These are phyloP conservation scores for Amborella trichopoda DNA, from an alignment of 164 flowering plant genomes.

Conservation along the genomic window DNA sequence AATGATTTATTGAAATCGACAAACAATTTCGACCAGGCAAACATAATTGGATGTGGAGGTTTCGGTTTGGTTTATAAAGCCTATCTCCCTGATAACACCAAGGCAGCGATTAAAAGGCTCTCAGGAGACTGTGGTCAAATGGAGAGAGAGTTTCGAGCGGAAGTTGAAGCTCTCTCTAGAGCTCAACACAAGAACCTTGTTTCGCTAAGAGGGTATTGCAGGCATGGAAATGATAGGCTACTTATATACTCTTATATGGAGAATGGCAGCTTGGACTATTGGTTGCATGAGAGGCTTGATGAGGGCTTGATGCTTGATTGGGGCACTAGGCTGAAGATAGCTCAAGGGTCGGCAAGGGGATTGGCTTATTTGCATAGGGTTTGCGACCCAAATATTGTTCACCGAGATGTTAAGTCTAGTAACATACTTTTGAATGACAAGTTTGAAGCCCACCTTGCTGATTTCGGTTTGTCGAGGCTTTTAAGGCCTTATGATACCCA, in stretches of 20 bases:
- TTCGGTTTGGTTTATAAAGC: constrained; percentile 76
- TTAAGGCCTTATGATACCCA: constrained; percentile 60
- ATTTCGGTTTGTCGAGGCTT: constrained; percentile 82
- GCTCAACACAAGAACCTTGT: constrained; percentile 78
- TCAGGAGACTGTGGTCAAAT: constrained; percentile 71
- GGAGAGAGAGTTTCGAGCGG: constrained; percentile 74
- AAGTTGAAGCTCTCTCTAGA: constrained; percentile 63
- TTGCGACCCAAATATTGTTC: constrained; percentile 68
- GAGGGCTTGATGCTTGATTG: constrained; percentile 47
- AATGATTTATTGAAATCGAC: constrained; percentile 53
- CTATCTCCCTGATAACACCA: constrained; percentile 47
- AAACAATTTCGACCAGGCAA: constrained; percentile 61
- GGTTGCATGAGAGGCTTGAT: constrained; percentile 70
- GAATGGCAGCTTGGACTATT: constrained; percentile 82
- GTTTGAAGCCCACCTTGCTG: constrained; percentile 75
- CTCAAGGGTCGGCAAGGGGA: constrained; percentile 61
- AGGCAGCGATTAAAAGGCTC: constrained; percentile 63
- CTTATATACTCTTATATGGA: constrained; percentile 73
- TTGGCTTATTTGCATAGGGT: constrained; percentile 65
- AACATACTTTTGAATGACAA: constrained; percentile 68
- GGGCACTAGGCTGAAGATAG: constrained; percentile 54
- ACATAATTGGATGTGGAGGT: constrained; percentile 75
- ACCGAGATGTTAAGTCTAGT: constrained; percentile 76
- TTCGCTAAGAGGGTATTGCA: constrained; percentile 58
- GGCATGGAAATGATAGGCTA: constrained; percentile 39